Evolutionary conservation across 495 filamentous ascomycete genomes (phyloP), one percentile per base, ranked within the genome.

Genomic region (Bacidia rubella): DNA sequence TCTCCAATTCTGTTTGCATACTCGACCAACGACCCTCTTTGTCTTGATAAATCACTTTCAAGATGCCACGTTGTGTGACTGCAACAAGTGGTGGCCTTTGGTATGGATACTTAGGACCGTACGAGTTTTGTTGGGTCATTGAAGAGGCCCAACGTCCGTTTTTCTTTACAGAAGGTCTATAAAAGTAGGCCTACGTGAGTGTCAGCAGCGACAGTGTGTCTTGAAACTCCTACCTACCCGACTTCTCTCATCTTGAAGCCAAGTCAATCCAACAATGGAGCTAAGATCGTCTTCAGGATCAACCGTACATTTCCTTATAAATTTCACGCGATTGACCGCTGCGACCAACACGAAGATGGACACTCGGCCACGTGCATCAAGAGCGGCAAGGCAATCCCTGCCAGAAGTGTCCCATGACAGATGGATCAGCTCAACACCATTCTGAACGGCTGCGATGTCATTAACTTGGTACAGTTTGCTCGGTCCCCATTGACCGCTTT

Each of bases 191-290:
- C 56, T 55, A 35, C 24, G 19, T 23, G 21, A 24, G 9, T 44
- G 41, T 54, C 20, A 58, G 24, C 26, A 54, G 47, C 32, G 29
- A 26, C 24, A 48, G 35, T 39, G 9, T 9, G 7, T 56, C 62
- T 55, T 61, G 45, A 39, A 44, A 20, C 1, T 17, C 47, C 52
- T n/a, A 20, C 2, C 11, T 27, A 21, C 9, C 21, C 10, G 17
- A 50, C 67, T 69, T 54, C 78, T 74, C 50, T 74, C 68, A n/a
- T 75, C 64, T 59, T 78, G 82, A 42, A 94, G 67, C 89, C 89
- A 95, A 66, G 83, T 82, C 64, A 86, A 75, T 3, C 88, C 89
- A 20, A 94, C 85, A n/a, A 93, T 70, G 40, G 79, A 78, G 51
- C 77, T 75, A 19, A 82, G 69, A 55, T 93, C 85, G 59, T 88